A percentile compares a stretch with the other conserved stretches of the same genome.
Conservation (phyloP, 371 early-diverging fungal species). For the Mucor plumbeus region DNA sequence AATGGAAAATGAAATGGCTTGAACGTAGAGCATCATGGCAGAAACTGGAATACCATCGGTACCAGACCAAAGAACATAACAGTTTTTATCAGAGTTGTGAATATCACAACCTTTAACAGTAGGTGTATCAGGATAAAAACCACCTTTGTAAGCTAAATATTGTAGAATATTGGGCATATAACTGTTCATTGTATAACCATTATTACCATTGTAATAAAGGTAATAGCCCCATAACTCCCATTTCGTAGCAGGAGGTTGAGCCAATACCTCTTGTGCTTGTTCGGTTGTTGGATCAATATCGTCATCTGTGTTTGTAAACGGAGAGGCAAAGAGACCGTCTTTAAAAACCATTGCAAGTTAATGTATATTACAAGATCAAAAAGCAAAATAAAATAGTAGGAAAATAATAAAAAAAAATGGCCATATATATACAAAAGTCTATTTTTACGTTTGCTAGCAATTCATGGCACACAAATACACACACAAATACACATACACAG, state of each 20-base stretch:
- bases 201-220: constrained; percentile 58
- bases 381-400: neutral
- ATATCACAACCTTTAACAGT: constrained; percentile 39
- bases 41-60: constrained; percentile 44
- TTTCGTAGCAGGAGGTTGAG: constrained; percentile 47
- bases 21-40: constrained; percentile 54
- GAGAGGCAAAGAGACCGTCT: constrained; percentile 31
- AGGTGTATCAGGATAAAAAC: constrained; percentile 42
- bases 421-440: constrained; percentile 5
- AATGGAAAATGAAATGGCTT: constrained; percentile 52
- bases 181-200: constrained; percentile 51
- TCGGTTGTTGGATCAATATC: constrained; percentile 37
- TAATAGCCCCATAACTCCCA: constrained; percentile 57
- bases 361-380: neutral
- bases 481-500: neutral
- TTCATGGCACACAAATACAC: neutral
- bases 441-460: neutral
- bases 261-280: constrained; percentile 28
- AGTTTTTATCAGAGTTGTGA: constrained; percentile 31
- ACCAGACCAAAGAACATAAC: constrained; percentile 43
- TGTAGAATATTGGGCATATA: constrained; percentile 56
- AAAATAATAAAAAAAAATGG: neutral
- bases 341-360: constrained; percentile 11
- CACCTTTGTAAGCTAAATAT: constrained; percentile 46
- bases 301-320: constrained; percentile 36